Evolutionary conservation across 768 basidiomycete genomes (phyloP), one percentile per base, ranked within the genome.

Genomic region (Sarcomyxa edulis): DNA sequence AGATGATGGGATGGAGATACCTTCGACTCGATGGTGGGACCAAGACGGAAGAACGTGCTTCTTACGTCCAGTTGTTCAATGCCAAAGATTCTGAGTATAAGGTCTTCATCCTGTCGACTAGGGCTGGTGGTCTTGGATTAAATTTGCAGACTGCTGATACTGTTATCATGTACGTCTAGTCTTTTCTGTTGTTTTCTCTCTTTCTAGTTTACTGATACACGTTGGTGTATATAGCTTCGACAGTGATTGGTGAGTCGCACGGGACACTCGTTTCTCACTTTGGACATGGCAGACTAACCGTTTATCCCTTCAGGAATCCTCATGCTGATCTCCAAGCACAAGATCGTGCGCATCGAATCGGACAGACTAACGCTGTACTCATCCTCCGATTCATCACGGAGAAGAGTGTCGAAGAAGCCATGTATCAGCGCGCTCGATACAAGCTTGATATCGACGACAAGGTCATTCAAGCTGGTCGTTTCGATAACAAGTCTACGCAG

Each of bases 371-470:
- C 62, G 88, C 93, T 31, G 96, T 99, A 14, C 81, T 94, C 22
- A 98, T 99, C 47, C 71, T 98, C 47, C 82, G 95, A 45, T 89
- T 99, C 60, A 94, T 99, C 57, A 96, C 95, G 4, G 91, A 96
- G 61, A 92, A 93, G 69, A 95, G 93, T 46, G 92, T 99, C 16
- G 96, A 98, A 64, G 96, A 98, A 63, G 91, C 93, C 3, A 96
- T 98, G 78, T 87, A 97, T 45, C 87, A 90, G 31, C 80, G 93
- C 47, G 96, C 96, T 5, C 79, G 89, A 42, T 89, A 81, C 65
- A 99, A 99, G 70, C 84, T 97, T 20, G 95, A 95, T 53, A 94
- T 99, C 53, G 96, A 99, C 58, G 93, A 95, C 67, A 98, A 99
- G 61, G 95, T 96, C 65, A 97, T 97, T 53, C 95, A 97, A 67